Evolutionary conservation across 768 basidiomycete genomes (phyloP), one percentile per base, ranked within the genome.

Genomic region (Daedalea quercina): DNA sequence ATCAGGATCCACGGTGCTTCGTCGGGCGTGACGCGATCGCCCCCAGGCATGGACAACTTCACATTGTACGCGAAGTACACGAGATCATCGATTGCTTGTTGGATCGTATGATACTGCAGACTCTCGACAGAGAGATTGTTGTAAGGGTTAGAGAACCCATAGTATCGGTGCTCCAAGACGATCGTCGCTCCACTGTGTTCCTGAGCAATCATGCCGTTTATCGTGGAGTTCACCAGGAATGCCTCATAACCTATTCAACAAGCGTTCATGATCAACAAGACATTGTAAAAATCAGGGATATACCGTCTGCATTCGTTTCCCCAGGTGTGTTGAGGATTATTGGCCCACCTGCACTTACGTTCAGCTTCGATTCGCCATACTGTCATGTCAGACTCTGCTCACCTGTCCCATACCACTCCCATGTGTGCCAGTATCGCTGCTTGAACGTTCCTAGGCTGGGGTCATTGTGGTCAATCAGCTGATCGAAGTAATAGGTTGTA

Each of bases 21-120:
- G 44, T 73, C 73, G 1, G 85, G 82, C 15, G 75, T 76, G n/a
- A 88, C 70, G 20, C 77, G 65, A 58, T 81, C 74, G 3, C 85
- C 84, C 52, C 76, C 75, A 0, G 83, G 82, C 79, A 84, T 82
- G 1, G 86, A 81, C 23, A 88, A 75, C 31, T 76, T 66, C 13
- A 78, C 85, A 54, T 77, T 85, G 57, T 81, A 72, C 17, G 83
- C 75, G 60, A 89, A 88, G 65, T 83, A 84, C 13, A 73, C 83
- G 33, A 87, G 65, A 60, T 89, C 86, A 47, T 87, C 81, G 55
- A 87, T 80, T 9, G 85, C 83, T 67, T 89, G 87, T 61, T 85
- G 81, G 44, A 88, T 76, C 1, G 84, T 87, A 62, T 83, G 82
- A 12, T 78, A 58, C 44, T 69, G 66, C 44, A 89, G 67, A 60